Evolutionary conservation across 2,329 filamentous ascomycete species (phyloP).

Genomic region (Penicillium rolfsii): DNA sequence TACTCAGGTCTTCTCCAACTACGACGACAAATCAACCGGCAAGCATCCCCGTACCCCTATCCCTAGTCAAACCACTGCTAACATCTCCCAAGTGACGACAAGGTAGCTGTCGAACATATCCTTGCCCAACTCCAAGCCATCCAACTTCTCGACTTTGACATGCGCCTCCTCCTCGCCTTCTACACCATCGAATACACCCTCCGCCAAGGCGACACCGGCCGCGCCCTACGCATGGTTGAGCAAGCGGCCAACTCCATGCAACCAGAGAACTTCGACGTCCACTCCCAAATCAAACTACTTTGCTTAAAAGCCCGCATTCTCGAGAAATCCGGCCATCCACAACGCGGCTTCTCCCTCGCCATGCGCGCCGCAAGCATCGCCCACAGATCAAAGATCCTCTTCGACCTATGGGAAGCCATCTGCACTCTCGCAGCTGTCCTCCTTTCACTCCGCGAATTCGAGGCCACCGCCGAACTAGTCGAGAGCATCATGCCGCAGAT

Average conservation of each 20-base stretch:
- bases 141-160: constrained; percentile 59
- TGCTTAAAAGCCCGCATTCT: constrained; percentile 73
- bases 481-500: constrained; percentile 73
- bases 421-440: constrained; percentile 70
- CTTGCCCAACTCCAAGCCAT: constrained; percentile 60
- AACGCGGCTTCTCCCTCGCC: constrained; percentile 75
- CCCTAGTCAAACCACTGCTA: constrained; percentile 12
- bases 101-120: constrained; percentile 59
- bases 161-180: constrained; percentile 62
- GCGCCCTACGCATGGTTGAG: constrained; percentile 60
- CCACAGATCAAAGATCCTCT: constrained; percentile 69
- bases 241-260: constrained; percentile 55
- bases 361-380: constrained; percentile 75
- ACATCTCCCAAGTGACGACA: constrained; percentile 54
- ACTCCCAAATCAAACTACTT: constrained; percentile 71
- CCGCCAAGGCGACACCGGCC: constrained; percentile 55
- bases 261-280: constrained; percentile 63
- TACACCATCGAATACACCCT: constrained; percentile 63
- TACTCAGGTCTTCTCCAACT: constrained; percentile 49
- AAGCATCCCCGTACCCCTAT: constrained; percentile 11
- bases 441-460: constrained; percentile 70
- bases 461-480: constrained; percentile 66
- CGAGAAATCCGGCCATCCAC: constrained; percentile 67
- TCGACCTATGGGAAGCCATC: constrained; percentile 72
- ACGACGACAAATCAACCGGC: constrained; percentile 49